A percentile compares a stretch with the other conserved stretches of the same genome.
phyloP scores from a whole-genome alignment of 768 basidiomycete species.

The Suillus discolor region DNA sequence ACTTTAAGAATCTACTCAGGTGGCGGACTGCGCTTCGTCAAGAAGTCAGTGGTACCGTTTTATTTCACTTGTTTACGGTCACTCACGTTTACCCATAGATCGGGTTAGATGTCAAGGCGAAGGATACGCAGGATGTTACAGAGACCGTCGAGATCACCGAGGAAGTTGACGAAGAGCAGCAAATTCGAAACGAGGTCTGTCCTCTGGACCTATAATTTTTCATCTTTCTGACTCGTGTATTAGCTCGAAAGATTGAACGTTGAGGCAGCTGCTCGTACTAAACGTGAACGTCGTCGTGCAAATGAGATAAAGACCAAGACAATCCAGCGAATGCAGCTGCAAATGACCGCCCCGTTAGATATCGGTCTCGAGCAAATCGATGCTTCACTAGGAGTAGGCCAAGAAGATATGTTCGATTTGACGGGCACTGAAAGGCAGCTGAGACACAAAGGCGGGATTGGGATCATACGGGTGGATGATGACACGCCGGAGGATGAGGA shows the following conservation, averaged over 20 bases:
- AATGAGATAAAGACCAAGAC: constrained; percentile 90
- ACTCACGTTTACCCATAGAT: constrained; percentile 46
- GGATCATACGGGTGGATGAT: constrained; percentile 45
- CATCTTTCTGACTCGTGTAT: constrained; percentile 7
- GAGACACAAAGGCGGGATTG: constrained; percentile 42
- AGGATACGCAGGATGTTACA: constrained; percentile 70
- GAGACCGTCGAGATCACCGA: constrained; percentile 70
- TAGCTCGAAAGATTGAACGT: constrained; percentile 84
- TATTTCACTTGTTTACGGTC: constrained; percentile 1
- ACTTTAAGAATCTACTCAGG: constrained; percentile 91
- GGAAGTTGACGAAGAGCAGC: constrained; percentile 83
- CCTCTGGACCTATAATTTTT: constrained; percentile 12
- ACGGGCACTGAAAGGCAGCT: constrained; percentile 55
- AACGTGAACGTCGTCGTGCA: constrained; percentile 79
- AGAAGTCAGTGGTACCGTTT: constrained; percentile 53
- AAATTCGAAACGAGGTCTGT: constrained; percentile 85
- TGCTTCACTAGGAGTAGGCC: constrained; percentile 67
- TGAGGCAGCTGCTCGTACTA: constrained; percentile 70
- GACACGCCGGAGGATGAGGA: constrained; percentile 46
- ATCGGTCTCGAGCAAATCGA: constrained; percentile 89
- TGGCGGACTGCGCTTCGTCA: constrained; percentile 89
- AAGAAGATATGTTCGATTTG: constrained; percentile 90
- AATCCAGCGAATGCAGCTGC: constrained; percentile 92
- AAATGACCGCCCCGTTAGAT: constrained; percentile 97
- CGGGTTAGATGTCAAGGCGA: constrained; percentile 82